A percentile compares a stretch with the other conserved stretches of the same genome.
These are phyloP conservation scores for Volutella citrinella DNA, from an alignment of 2,329 filamentous ascomycete species.

Conservation along the genomic window DNA sequence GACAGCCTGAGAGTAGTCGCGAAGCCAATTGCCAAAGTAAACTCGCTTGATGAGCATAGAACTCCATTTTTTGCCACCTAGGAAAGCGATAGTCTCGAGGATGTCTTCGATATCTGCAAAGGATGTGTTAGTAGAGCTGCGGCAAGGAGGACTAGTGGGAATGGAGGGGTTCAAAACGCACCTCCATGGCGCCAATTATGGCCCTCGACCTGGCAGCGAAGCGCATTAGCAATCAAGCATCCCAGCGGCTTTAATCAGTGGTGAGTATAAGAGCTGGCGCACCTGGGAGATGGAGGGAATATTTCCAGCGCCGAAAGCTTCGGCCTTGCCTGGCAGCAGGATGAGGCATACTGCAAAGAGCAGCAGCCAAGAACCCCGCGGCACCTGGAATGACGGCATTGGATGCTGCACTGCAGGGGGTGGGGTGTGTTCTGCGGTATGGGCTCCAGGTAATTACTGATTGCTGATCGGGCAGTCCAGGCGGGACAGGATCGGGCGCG, in stretches of 20 bases:
- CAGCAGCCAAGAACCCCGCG: constrained; percentile 51
- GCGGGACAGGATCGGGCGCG: too few relatives aligned
- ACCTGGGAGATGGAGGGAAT: constrained; percentile 62
- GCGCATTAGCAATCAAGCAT: constrained; percentile 10
- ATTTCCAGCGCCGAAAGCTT: constrained; percentile 68
- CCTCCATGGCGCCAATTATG: constrained; percentile 69
- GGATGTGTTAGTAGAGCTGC: constrained; percentile 4
- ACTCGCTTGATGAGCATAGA: constrained; percentile 73
- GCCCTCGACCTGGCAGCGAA: constrained; percentile 56
- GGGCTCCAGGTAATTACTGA: too few relatives aligned
- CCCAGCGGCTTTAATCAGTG: too few relatives aligned
- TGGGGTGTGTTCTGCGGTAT: too few relatives aligned
- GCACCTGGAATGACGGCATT: constrained; percentile 47
- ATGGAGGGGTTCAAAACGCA: constrained; percentile 24
- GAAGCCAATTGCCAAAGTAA: constrained; percentile 85
- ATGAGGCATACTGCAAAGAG: constrained; percentile 48
- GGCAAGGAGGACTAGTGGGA: constrained; percentile 1
- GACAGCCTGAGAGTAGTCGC: constrained; percentile 81
- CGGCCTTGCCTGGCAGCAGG: constrained; percentile 53
- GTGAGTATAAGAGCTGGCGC: too few relatives aligned
- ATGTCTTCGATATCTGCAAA: constrained; percentile 72
- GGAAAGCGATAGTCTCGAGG: constrained; percentile 72
- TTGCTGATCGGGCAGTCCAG: too few relatives aligned
- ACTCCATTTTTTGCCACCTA: constrained; percentile 82
- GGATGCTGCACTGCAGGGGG: constrained; percentile 24